These are phyloP conservation scores for Cystofilobasidium ferigula DNA, from an alignment of 768 basidiomycete species.

Conservation along the genomic window DNA sequence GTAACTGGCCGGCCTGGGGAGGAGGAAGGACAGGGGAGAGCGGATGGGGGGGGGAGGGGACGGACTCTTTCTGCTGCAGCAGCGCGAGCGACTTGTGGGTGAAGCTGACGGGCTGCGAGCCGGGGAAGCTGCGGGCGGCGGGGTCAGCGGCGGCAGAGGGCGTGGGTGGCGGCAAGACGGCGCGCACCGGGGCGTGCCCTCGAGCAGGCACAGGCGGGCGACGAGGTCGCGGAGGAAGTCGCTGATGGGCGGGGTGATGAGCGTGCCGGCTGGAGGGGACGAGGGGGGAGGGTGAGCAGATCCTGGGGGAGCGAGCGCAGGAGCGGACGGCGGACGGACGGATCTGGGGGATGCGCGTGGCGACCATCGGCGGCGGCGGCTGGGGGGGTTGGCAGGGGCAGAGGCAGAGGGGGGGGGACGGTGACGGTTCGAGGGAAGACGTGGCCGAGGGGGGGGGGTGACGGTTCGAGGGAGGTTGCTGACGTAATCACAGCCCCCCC, in stretches of 20 bases:
- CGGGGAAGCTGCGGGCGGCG: conserved; percentile 62
- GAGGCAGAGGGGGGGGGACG: too few relatives aligned
- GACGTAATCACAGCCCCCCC: too few relatives aligned
- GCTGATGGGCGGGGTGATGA: conserved; percentile 1
- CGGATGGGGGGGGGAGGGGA: too few relatives aligned
- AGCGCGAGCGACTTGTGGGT: conserved; percentile 54
- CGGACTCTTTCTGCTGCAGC: conserved; percentile 72
- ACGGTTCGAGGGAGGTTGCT: too few relatives aligned
- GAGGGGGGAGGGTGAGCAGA: background rate
- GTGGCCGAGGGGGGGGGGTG: too few relatives aligned
- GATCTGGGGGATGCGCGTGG: conserved; percentile 14
- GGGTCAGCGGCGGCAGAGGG: background rate
- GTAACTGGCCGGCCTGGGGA: too few relatives aligned
- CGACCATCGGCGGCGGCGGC: background rate
- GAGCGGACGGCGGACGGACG: background rate
- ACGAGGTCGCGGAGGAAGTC: conserved; percentile 14
- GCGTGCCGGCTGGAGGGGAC: conserved; percentile 2
- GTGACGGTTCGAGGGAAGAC: too few relatives aligned
- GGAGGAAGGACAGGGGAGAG: too few relatives aligned
- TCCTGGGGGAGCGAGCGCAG: too few relatives aligned
- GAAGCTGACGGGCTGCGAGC: conserved; percentile 93
- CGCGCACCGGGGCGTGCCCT: background rate
- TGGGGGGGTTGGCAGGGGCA: background rate
- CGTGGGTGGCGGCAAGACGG: background rate
- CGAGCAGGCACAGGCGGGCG: conserved; percentile 11